phyloP scores from a whole-genome alignment of 306 rosid species.

The Lotus japonicus region DNA sequence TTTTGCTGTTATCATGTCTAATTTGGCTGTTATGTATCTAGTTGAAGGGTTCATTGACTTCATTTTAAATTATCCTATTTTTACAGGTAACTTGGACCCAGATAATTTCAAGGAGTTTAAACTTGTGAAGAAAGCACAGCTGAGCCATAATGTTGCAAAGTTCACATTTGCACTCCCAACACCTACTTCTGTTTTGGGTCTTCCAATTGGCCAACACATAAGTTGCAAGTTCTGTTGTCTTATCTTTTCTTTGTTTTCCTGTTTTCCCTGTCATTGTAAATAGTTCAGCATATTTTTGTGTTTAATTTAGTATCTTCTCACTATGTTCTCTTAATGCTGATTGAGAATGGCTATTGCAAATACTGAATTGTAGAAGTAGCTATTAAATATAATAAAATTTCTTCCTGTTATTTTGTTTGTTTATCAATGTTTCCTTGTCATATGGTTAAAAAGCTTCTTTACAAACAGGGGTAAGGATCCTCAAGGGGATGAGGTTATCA shows the following conservation, averaged over 20 bases:
- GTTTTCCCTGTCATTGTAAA: not conserved
- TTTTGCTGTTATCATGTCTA: not conserved
- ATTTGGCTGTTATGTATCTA: not conserved
- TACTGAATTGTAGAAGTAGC: not conserved
- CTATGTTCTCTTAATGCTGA: not conserved
- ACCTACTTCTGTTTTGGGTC: slow-evolving; percentile 84
- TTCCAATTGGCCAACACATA: slow-evolving; percentile 98
- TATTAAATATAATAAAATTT: not conserved
- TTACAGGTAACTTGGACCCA: slow-evolving; percentile 67
- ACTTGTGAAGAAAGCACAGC: slow-evolving; percentile 65
- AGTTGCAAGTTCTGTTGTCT: slow-evolving; percentile 77
- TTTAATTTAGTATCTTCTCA: not conserved
- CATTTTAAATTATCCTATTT: not conserved
- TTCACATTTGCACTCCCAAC: slow-evolving; percentile 76
- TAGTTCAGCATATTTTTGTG: not conserved
- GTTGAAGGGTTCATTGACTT: slow-evolving; percentile 7
- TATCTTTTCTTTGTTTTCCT: not conserved
- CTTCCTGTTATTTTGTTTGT: not conserved
- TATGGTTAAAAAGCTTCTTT: slow-evolving; percentile 10
- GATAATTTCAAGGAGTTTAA: slow-evolving; percentile 68
- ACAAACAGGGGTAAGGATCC: slow-evolving; percentile 82
- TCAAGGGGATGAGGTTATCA: slow-evolving; percentile 80
- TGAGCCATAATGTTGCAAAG: slow-evolving; percentile 97
- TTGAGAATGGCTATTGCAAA: not conserved
- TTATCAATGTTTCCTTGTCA: not conserved